Conservation (phyloP, 805 yeast species). For the Martiniozyma abietophila region DNA sequence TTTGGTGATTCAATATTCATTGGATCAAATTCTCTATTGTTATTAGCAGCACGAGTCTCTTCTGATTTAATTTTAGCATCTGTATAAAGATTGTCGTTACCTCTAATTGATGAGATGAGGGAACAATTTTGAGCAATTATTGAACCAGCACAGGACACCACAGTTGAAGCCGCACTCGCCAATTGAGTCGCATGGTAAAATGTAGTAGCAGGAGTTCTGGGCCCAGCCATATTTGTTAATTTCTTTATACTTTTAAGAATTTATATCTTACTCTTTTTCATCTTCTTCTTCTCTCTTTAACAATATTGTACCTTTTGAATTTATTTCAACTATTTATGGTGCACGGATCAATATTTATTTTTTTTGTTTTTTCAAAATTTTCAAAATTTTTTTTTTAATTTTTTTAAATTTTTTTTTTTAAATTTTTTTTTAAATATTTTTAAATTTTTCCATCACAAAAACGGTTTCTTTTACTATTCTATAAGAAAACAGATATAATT, state of each 20-base stretch:
- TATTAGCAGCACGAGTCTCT: constrained; percentile 15
- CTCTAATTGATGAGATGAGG: constrained; percentile 15
- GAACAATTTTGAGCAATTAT: constrained; percentile 15
- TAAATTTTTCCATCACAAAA: background rate
- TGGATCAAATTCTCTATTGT: constrained; percentile 12
- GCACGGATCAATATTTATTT: too few relatives aligned
- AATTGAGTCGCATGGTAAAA: constrained; percentile 21
- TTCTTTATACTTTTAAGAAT: too few relatives aligned
- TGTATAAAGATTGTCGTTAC: constrained; percentile 20
- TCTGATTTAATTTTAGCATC: constrained; percentile 21
- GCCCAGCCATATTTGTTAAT: too few relatives aligned
- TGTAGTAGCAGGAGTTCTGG: constrained; percentile 21
- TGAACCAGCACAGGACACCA: constrained; percentile 16
- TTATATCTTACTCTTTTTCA: too few relatives aligned
- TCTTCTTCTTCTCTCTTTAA: too few relatives aligned
- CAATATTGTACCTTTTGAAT: too few relatives aligned
- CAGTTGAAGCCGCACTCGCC: constrained; percentile 22
- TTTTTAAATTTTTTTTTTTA: background rate
- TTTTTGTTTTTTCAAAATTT: background rate
- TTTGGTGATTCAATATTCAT: constrained; percentile 7
- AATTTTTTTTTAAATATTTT: background rate
- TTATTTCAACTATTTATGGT: too few relatives aligned
- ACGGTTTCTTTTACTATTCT: background rate
- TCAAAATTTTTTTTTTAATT: constrained; percentile 2
- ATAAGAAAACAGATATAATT: background rate